Conservation (phyloP, 148 eudicot genomes). For the Linanthus parryae region DNA sequence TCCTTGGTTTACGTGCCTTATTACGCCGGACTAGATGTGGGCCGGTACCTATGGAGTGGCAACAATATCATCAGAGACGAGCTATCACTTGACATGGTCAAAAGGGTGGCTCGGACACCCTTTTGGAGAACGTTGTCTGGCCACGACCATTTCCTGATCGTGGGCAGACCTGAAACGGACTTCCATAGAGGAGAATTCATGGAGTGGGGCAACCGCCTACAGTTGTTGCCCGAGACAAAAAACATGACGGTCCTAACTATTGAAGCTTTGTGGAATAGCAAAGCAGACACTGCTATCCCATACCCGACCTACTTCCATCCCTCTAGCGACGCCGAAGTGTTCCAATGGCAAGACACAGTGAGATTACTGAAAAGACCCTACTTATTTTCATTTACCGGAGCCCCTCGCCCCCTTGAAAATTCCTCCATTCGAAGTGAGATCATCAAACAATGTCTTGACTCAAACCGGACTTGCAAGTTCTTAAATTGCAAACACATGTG, state of each 20-base stretch:
- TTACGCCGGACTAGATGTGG: too few species aligned
- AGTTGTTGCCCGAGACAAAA: constrained; percentile 36
- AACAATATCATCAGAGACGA: too few species aligned
- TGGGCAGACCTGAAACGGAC: too few species aligned
- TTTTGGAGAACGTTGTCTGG: too few species aligned
- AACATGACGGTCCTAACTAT: constrained; percentile 41
- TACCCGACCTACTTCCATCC: constrained; percentile 33
- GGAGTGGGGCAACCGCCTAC: constrained; percentile 62
- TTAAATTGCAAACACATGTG: constrained; percentile 35
- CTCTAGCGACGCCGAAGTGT: background rate
- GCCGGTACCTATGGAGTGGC: too few species aligned
- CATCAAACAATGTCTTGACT: constrained; percentile 37
- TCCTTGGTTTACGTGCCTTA: too few species aligned
- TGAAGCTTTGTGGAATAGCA: constrained; percentile 30
- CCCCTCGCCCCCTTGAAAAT: constrained; percentile 40
- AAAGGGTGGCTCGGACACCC: too few species aligned
- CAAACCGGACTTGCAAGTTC: constrained; percentile 31
- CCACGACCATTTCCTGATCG: too few species aligned
- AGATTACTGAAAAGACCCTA: background rate
- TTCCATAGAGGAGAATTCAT: too few species aligned
- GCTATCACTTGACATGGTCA: too few species aligned
- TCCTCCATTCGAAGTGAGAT: constrained; percentile 48
- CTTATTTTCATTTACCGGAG: constrained; percentile 34
- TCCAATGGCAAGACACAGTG: constrained; percentile 4
- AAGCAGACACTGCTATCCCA: constrained; percentile 62